phyloP scores from a whole-genome alignment of 352 stramenopile species.

The Pythium plurisporium region DNA sequence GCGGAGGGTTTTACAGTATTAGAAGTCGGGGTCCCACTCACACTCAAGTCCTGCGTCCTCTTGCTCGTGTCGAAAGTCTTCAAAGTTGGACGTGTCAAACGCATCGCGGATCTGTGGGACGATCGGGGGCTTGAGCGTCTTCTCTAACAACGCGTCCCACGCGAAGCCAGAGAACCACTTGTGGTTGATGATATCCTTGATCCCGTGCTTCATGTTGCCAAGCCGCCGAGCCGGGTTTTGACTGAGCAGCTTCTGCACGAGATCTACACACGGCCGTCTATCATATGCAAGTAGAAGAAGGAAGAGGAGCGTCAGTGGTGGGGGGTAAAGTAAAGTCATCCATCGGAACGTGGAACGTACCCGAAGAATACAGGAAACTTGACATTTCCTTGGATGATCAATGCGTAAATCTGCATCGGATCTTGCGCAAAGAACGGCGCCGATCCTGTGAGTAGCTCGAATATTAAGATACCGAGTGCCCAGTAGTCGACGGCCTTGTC shows the following conservation, averaged over 20 bases:
- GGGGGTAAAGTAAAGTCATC: too few relatives aligned
- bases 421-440: slow-evolving; percentile 89
- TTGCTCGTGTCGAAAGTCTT: slow-evolving; percentile 65
- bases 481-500: slow-evolving; percentile 91
- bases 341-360: too few relatives aligned
- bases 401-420: slow-evolving; percentile 90
- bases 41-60: slow-evolving; percentile 59
- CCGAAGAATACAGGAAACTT: slow-evolving; percentile 82
- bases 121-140: slow-evolving; percentile 67
- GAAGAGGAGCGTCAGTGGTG: too few relatives aligned
- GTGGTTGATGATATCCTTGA: slow-evolving; percentile 84
- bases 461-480: slow-evolving; percentile 87
- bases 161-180: slow-evolving; percentile 73
- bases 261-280: slow-evolving; percentile 64
- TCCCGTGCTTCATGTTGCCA: slow-evolving; percentile 81
- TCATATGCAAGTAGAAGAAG: background rate
- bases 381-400: slow-evolving; percentile 86
- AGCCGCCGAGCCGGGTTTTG: slow-evolving; percentile 69
- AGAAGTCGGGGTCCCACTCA: slow-evolving; percentile 74
- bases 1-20: too few relatives aligned
- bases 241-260: slow-evolving; percentile 87
- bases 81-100: slow-evolving; percentile 82
- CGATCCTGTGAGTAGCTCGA: slow-evolving; percentile 82
- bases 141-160: slow-evolving; percentile 57
- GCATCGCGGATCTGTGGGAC: slow-evolving; percentile 66